Conservation (phyloP, 2,329 filamentous ascomycete species). For the Penicillium sp. region DNA sequence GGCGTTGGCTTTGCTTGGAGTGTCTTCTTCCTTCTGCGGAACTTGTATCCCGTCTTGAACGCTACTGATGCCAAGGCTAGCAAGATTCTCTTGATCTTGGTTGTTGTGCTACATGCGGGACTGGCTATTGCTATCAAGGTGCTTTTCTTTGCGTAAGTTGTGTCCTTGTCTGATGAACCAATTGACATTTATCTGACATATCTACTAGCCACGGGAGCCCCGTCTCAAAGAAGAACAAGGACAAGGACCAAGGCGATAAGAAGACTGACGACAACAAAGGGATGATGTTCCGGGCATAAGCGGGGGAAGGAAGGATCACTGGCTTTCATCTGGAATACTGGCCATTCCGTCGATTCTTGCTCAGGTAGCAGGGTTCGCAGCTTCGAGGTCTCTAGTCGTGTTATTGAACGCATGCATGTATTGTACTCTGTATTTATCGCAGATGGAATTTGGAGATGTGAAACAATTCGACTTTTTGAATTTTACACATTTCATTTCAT, state of each 20-base stretch:
- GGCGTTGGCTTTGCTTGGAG: slow-evolving; percentile 79
- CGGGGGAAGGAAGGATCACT: not conserved
- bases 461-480: slow-evolving; percentile 23
- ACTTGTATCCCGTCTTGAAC: slow-evolving; percentile 85
- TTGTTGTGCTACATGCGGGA: slow-evolving; percentile 83
- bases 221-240: slow-evolving; percentile 45
- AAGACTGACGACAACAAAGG: slow-evolving; percentile 29
- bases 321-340: slow-evolving; percentile 3
- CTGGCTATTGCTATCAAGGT: slow-evolving; percentile 93
- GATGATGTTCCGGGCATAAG: slow-evolving; percentile 29
- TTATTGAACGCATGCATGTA: slow-evolving; percentile 15
- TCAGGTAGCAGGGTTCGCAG: slow-evolving; percentile 21
- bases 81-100: slow-evolving; percentile 79
- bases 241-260: slow-evolving; percentile 32
- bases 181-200: slow-evolving; percentile 13
- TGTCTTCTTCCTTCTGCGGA: slow-evolving; percentile 79
- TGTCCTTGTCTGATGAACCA: not conserved
- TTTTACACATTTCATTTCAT: slow-evolving; percentile 38
- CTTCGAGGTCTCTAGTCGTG: slow-evolving; percentile 8
- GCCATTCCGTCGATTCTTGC: slow-evolving; percentile 12
- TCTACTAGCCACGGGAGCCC: slow-evolving; percentile 63
- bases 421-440: slow-evolving; percentile 14
- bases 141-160: slow-evolving; percentile 77
- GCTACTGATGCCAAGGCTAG: slow-evolving; percentile 90
- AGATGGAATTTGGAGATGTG: slow-evolving; percentile 4